Evolutionary conservation across 78 protist genomes (phyloP).

Genomic region (Dictyostelium brefeldianum): DNA sequence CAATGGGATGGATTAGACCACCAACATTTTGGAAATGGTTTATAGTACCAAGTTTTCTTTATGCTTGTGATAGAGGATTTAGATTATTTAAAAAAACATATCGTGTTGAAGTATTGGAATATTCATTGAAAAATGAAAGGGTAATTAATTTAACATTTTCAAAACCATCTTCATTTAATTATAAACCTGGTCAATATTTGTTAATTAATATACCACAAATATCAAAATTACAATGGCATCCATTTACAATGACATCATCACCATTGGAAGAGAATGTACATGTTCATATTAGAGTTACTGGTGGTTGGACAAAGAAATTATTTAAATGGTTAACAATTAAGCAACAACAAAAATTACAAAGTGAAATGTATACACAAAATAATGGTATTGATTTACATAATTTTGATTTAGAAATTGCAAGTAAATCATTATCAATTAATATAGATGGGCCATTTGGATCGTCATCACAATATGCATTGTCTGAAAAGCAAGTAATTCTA

Average conservation of each 20-base stretch:
- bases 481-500: slow-evolving; percentile 75
- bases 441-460: slow-evolving; percentile 96
- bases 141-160: slow-evolving; percentile 81
- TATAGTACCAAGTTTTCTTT: slow-evolving; percentile 85
- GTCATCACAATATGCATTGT: slow-evolving; percentile 88
- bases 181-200: slow-evolving; percentile 93
- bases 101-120: slow-evolving; percentile 21
- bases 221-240: slow-evolving; percentile 93
- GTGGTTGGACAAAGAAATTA: slow-evolving; percentile 84
- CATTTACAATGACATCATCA: slow-evolving; percentile 94
- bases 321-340: slow-evolving; percentile 40
- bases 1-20: slow-evolving; percentile 30
- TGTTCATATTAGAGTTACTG: slow-evolving; percentile 90
- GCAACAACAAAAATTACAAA: not conserved
- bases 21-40: slow-evolving; percentile 91
- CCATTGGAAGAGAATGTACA: slow-evolving; percentile 90
- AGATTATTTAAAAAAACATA: slow-evolving; percentile 66
- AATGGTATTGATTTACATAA: slow-evolving; percentile 55
- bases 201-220: slow-evolving; percentile 90
- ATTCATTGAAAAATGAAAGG: slow-evolving; percentile 82
- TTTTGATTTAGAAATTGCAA: slow-evolving; percentile 70
- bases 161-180: slow-evolving; percentile 54
- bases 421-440: slow-evolving; percentile 49
- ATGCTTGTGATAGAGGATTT: slow-evolving; percentile 87
- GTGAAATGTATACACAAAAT: not conserved